phyloP scores from a whole-genome alignment of 2,329 filamentous ascomycete genomes.

The Zymoseptoria ardabiliae region DNA sequence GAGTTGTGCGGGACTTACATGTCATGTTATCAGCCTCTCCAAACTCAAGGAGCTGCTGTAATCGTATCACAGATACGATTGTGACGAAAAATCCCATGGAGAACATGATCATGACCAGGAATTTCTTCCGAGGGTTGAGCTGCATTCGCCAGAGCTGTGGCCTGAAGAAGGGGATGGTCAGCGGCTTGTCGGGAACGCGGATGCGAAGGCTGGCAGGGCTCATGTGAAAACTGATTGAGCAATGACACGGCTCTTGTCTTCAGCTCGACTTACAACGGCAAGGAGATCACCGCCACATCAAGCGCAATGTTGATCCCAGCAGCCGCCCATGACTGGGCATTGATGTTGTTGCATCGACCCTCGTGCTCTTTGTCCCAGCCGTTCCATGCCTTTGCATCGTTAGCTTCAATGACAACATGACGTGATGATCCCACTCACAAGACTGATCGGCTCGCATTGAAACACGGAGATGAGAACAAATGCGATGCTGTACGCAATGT shows the following conservation, averaged over 20 bases:
- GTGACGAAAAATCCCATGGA: conserved; percentile 15
- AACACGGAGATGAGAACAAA: conserved; percentile 14
- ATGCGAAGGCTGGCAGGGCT: not conserved
- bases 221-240: not conserved
- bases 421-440: conserved; percentile 2
- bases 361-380: conserved; percentile 11
- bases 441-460: conserved; percentile 9
- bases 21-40: conserved; percentile 13
- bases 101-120: conserved; percentile 16
- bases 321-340: conserved; percentile 14
- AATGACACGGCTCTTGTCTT: not conserved
- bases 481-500: conserved; percentile 10
- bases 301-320: conserved; percentile 14
- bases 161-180: not conserved
- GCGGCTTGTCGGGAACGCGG: not conserved
- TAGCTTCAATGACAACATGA: not conserved
- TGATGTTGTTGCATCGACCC: conserved; percentile 13
- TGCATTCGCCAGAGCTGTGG: conserved; percentile 16
- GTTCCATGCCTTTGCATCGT: conserved; percentile 8
- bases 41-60: conserved; percentile 10
- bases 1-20: not conserved
- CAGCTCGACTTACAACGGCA: conserved; percentile 8
- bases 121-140: conserved; percentile 13
- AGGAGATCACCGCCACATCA: conserved; percentile 8
- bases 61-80: conserved; percentile 12